Percentiles rank a stretch among this genome's conserved stretches.
Conservation (phyloP, 2,329 filamentous ascomycete genomes). For the Arthrinium phaeospermum region DNA sequence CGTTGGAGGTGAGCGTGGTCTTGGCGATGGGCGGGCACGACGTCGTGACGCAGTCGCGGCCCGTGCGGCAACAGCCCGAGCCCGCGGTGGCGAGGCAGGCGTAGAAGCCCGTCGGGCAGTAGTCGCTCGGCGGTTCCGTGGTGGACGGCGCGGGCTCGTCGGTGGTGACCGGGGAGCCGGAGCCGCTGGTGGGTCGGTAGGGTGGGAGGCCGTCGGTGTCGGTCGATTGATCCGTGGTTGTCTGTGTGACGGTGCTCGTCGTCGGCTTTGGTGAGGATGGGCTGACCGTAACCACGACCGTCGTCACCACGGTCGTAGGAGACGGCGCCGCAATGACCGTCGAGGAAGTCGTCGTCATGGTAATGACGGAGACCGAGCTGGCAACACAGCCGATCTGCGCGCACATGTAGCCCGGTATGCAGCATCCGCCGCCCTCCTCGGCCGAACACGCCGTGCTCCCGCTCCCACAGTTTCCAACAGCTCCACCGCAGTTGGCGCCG, state of each 20-base stretch:
- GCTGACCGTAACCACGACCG: constrained; percentile 49
- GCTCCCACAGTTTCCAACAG: constrained; percentile 64
- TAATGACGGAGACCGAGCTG: constrained; percentile 39
- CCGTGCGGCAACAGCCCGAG: constrained; percentile 85
- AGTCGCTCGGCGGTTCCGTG: constrained; percentile 41
- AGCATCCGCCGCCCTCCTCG: constrained; percentile 75
- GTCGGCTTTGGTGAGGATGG: constrained; percentile 36
- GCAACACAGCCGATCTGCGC: constrained; percentile 69
- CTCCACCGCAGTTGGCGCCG: constrained; percentile 67
- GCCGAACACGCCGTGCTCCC: constrained; percentile 70
- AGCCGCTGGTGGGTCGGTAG: constrained; percentile 42
- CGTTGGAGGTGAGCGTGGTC: constrained; percentile 71
- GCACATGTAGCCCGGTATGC: constrained; percentile 74
- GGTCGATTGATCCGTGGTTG: constrained; percentile 36
- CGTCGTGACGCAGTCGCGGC: constrained; percentile 80
- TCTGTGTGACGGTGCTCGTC: constrained; percentile 42
- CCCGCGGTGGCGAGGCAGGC: constrained; percentile 85
- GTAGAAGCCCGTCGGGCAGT: constrained; percentile 91
- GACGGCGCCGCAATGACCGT: constrained; percentile 40
- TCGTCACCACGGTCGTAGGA: constrained; percentile 40
- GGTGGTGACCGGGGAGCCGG: constrained; percentile 36
- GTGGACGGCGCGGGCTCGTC: constrained; percentile 35
- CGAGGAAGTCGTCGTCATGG: constrained; percentile 47
- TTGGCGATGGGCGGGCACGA: constrained; percentile 70
- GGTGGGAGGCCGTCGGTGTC: constrained; percentile 41